phyloP scores from a whole-genome alignment of 31 red algal species.

The Odonthalia washingtoniensis region DNA sequence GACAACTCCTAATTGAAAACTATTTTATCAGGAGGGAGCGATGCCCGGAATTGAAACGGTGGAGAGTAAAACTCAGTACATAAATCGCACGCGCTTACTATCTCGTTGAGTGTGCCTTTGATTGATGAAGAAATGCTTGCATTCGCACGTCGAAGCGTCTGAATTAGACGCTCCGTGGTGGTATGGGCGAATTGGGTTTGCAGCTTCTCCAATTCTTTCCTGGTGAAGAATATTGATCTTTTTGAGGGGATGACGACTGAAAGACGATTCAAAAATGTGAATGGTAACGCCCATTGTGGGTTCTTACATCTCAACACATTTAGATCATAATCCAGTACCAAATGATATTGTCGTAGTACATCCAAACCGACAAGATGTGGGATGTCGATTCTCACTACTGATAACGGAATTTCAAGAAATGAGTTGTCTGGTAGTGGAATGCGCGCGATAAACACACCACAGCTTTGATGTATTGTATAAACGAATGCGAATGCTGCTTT shows the following conservation, averaged over 20 bases:
- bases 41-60: background rate
- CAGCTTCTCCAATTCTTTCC: background rate
- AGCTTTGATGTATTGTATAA: too few species aligned
- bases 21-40: background rate
- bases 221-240: background rate
- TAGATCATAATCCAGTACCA: background rate
- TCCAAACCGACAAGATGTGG: too few species aligned
- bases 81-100: background rate
- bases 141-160: background rate
- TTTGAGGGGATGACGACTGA: background rate
- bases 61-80: background rate
- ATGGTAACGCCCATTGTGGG: background rate
- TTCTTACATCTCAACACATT: background rate
- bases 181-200: background rate
- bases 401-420: too few species aligned
- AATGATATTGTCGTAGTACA: background rate
- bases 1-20: background rate
- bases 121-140: background rate
- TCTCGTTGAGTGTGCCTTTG: background rate
- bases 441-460: too few species aligned
- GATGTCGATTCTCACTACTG: too few species aligned
- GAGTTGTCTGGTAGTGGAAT: too few species aligned
- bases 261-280: background rate
- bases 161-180: background rate
- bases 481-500: too few species aligned